Evolutionary conservation across 2,329 filamentous ascomycete genomes (phyloP), one percentile per base, ranked within the genome.

Genomic region (Claviceps spartinae): DNA sequence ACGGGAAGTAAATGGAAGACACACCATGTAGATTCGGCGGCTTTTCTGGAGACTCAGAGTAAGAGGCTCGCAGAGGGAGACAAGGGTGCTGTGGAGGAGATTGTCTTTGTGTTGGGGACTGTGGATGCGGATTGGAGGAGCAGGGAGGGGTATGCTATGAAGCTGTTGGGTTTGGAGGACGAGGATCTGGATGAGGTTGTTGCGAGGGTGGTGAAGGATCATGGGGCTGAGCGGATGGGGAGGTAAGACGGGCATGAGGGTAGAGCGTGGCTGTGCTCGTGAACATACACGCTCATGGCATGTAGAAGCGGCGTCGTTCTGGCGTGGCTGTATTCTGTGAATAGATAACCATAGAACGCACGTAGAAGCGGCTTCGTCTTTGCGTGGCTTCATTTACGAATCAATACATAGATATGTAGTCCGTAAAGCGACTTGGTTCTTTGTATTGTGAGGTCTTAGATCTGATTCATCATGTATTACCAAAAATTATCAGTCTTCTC

Each of bases 71-170:
- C 72, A 14, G 61, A 58, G 0, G 72, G 67, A 0, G 63, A 73
- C 36, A 56, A 54, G 16, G 61, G 61, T 1, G 68, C 70, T 0
- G 60, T 72, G 36, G 71, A 75, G 59, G 69, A 75, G 45, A 64
- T 76, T 54, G 74, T 76, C 2, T 77, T 74, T 55, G 73, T 72
- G 37, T 60, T 76, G 1, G 73, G 74, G 1, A 66, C 69, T 0
- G 54, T 75, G 0, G 69, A 76, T 45, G 72, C 73, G 0, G 69
- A 76, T 52, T 77, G 74, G 73, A 72, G 71, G 16, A 59, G 58
- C 50, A 65, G 67, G 38, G 63, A 68, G 2, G 71, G 65, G 0
- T 76, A 72, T 52, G 67, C 72, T 2, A 76, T 76, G 73, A 65
- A 70, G 5, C 55, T 72, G 44, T 61, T 77, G 49, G 72, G 67